Evolutionary conservation across 2,329 filamentous ascomycete genomes (phyloP).

Genomic region (Fusarium denticulatum): DNA sequence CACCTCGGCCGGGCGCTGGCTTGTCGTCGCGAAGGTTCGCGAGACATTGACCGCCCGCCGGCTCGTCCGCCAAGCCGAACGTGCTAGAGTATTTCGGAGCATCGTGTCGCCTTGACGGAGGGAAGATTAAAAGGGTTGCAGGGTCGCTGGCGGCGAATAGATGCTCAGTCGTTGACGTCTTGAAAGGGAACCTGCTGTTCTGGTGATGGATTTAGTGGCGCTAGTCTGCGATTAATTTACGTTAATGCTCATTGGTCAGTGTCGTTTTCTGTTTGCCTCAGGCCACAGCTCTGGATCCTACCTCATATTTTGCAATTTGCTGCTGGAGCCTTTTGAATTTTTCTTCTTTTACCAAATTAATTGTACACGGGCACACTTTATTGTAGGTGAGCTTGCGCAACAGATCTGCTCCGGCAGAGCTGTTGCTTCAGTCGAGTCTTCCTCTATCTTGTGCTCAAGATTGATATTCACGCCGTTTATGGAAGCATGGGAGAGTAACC

Average conservation of each 20-base stretch:
- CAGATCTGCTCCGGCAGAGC: slow-evolving; percentile 50
- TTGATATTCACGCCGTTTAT: slow-evolving; percentile 71
- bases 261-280: slow-evolving; percentile 48
- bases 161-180: slow-evolving; percentile 55
- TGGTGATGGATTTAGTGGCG: slow-evolving; percentile 52
- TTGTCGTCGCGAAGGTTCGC: slow-evolving; percentile 84
- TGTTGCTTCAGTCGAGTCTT: slow-evolving; percentile 67
- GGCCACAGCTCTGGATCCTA: slow-evolving; percentile 40
- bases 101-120: slow-evolving; percentile 71
- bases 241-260: slow-evolving; percentile 53
- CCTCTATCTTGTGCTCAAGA: slow-evolving; percentile 80
- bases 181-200: slow-evolving; percentile 51
- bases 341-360: slow-evolving; percentile 57
- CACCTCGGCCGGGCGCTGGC: slow-evolving; percentile 85
- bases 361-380: slow-evolving; percentile 77
- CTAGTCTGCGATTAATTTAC: slow-evolving; percentile 59
- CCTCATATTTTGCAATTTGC: slow-evolving; percentile 36
- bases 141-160: slow-evolving; percentile 48
- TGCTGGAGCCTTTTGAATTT: slow-evolving; percentile 29
- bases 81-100: slow-evolving; percentile 74
- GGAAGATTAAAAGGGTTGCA: slow-evolving; percentile 52
- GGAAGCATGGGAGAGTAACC: slow-evolving; percentile 73
- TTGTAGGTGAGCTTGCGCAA: slow-evolving; percentile 74
- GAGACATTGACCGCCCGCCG: slow-evolving; percentile 68
- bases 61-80: slow-evolving; percentile 74